These are phyloP conservation scores for Heritiera fomes DNA, from an alignment of 345 rosid species.

Conservation along the genomic window DNA sequence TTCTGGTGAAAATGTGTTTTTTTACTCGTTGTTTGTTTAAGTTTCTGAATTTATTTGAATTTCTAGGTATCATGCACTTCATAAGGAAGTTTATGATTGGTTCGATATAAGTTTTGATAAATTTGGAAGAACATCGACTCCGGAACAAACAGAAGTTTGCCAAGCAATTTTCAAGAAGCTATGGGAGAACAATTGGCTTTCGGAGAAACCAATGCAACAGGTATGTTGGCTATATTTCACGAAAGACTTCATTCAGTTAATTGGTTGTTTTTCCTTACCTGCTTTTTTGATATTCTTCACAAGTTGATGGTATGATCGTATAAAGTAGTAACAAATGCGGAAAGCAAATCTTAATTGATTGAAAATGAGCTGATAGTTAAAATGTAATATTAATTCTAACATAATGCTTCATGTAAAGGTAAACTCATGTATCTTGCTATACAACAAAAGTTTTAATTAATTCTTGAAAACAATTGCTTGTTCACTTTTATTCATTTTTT, in stretches of 20 bases:
- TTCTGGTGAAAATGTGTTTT: not conserved
- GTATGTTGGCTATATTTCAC: conserved; percentile 30
- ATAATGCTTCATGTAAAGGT: not conserved
- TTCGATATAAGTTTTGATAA: conserved; percentile 89
- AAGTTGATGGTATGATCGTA: not conserved
- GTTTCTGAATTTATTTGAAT: conserved; percentile 12
- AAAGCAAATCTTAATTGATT: not conserved
- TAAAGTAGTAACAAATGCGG: not conserved
- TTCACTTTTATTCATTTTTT: too few relatives aligned
- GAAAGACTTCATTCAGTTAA: not conserved
- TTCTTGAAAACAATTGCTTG: too few relatives aligned
- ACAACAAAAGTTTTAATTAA: not conserved
- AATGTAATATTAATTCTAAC: not conserved
- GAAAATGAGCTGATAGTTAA: not conserved
- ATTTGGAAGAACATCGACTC: conserved; percentile 88
- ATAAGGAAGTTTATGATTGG: conserved; percentile 88
- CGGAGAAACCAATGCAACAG: conserved; percentile 89
- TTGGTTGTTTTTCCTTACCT: not conserved
- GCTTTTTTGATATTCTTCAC: not conserved
- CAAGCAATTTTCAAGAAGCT: conserved; percentile 83
- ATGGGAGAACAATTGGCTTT: conserved; percentile 76
- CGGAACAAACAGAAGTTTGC: conserved; percentile 85
- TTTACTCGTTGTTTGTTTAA: conserved; percentile 8
- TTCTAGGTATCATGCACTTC: conserved; percentile 82
- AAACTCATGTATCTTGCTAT: not conserved